Evolutionary conservation across 495 filamentous ascomycete genomes (phyloP).

Genomic region (Terfezia boudieri): DNA sequence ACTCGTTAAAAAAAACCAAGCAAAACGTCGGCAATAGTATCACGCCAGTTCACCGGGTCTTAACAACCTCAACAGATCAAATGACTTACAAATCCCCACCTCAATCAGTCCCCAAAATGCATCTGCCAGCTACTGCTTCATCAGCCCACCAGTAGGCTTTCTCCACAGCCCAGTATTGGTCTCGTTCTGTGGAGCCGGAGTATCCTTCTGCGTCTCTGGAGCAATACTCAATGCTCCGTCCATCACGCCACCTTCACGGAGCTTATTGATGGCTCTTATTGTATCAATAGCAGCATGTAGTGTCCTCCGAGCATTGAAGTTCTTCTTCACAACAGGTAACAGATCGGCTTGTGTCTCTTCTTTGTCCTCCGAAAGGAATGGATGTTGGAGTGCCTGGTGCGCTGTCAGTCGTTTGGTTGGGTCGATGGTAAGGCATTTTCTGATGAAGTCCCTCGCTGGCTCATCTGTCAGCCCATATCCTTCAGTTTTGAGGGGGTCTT

Average conservation of each 20-base stretch:
- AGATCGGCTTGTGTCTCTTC: slow-evolving; percentile 43
- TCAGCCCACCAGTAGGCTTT: slow-evolving; percentile 18
- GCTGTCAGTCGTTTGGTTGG: slow-evolving; percentile 74
- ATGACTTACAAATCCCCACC: background rate
- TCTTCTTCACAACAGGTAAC: slow-evolving; percentile 87
- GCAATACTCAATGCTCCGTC: slow-evolving; percentile 47
- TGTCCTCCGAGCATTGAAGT: slow-evolving; percentile 88
- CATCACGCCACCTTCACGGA: slow-evolving; percentile 65
- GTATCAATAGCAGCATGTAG: slow-evolving; percentile 95
- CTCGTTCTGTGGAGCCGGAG: slow-evolving; percentile 23
- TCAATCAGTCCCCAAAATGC: background rate
- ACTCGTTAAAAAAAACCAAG: no score
- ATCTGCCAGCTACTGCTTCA: slow-evolving; percentile 1
- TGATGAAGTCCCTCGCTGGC: slow-evolving; percentile 71
- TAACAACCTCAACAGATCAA: no score
- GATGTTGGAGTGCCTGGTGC: slow-evolving; percentile 72
- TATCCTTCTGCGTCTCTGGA: slow-evolving; percentile 30
- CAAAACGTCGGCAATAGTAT: no score
- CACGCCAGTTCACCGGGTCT: no score
- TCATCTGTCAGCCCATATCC: background rate
- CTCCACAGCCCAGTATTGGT: slow-evolving; percentile 17
- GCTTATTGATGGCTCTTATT: slow-evolving; percentile 91
- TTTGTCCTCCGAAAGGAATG: slow-evolving; percentile 47
- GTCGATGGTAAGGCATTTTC: slow-evolving; percentile 64
- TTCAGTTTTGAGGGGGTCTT: background rate